Evolutionary conservation across 495 filamentous ascomycete species (phyloP).

Genomic region (Neurospora africana): DNA sequence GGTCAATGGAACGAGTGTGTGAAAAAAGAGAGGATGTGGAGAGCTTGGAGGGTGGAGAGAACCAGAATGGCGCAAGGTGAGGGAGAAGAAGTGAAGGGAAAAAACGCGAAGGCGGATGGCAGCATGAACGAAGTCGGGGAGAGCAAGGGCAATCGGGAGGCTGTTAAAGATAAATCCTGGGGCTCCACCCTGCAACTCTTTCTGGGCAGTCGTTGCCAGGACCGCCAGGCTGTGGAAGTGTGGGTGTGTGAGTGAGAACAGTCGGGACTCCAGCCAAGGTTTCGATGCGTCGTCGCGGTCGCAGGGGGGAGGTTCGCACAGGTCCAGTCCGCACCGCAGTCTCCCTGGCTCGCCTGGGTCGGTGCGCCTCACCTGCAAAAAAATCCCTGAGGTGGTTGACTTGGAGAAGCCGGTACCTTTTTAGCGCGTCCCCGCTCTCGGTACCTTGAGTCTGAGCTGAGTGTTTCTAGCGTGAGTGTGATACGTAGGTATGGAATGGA

Average conservation of each 20-base stretch:
- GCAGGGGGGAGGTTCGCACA: background rate
- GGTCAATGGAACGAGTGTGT: background rate
- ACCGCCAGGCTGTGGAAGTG: background rate
- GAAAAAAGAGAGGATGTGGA: constrained; percentile 6
- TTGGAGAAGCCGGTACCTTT: background rate
- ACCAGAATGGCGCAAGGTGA: constrained; percentile 1
- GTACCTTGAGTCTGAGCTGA: background rate
- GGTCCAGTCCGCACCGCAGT: background rate
- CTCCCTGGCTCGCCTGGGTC: background rate
- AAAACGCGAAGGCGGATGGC: constrained; percentile 11
- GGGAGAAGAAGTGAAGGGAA: constrained; percentile 1
- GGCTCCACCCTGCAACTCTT: constrained; percentile 15
- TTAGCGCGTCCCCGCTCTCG: background rate
- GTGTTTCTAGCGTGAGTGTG: background rate
- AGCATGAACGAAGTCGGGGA: constrained; percentile 15
- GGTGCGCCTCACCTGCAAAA: background rate
- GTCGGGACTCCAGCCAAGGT: background rate
- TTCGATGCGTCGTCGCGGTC: background rate
- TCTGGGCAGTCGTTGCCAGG: constrained; percentile 1
- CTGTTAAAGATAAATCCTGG: constrained; percentile 25
- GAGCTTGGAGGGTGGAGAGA: constrained; percentile 22
- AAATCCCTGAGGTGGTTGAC: background rate
- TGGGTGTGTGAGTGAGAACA: background rate
- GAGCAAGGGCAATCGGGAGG: constrained; percentile 2
- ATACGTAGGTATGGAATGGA: background rate